Percentiles rank a stretch among this genome's conserved stretches.
Evolutionary conservation across 768 basidiomycete species (phyloP).

Genomic region (Exsudoporus frostii): DNA sequence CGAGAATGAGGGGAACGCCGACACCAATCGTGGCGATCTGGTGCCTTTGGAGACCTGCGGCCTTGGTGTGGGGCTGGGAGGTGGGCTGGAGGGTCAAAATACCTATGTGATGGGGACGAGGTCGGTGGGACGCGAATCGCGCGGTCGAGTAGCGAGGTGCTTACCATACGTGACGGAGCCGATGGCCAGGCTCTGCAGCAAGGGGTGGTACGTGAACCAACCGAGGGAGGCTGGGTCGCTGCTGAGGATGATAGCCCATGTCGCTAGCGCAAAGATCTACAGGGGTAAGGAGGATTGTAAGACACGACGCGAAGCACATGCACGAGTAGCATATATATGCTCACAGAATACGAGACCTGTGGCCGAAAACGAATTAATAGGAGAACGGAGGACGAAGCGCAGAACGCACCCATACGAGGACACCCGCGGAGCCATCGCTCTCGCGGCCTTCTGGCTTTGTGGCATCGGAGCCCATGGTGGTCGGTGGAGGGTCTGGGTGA

Average conservation of each 20-base stretch:
- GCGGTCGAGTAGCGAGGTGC: constrained; percentile 4
- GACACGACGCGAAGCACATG: neutral
- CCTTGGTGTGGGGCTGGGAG: constrained; percentile 59
- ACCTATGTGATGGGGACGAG: constrained; percentile 37
- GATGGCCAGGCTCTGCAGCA: constrained; percentile 57
- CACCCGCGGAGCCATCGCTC: constrained; percentile 36
- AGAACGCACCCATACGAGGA: constrained; percentile 36
- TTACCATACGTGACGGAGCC: constrained; percentile 60
- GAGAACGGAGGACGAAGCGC: neutral
- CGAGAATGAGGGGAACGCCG: constrained; percentile 53
- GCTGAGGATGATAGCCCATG: constrained; percentile 45
- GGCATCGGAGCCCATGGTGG: constrained; percentile 25
- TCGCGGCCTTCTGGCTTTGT: constrained; percentile 36
- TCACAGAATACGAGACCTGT: constrained; percentile 20
- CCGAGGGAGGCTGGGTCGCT: constrained; percentile 45
- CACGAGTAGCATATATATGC: neutral
- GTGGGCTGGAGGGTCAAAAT: constrained; percentile 77
- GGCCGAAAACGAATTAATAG: neutral
- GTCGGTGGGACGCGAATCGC: neutral
- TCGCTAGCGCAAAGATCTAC: constrained; percentile 40
- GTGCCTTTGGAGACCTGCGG: constrained; percentile 66
- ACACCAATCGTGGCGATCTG: constrained; percentile 56
- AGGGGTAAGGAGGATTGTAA: neutral
- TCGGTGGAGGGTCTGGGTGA: neutral
- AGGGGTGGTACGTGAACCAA: constrained; percentile 69